Evolutionary conservation across 148 eudicot species (phyloP), one percentile per base, ranked within the genome.

Genomic region (Silene conica): DNA sequence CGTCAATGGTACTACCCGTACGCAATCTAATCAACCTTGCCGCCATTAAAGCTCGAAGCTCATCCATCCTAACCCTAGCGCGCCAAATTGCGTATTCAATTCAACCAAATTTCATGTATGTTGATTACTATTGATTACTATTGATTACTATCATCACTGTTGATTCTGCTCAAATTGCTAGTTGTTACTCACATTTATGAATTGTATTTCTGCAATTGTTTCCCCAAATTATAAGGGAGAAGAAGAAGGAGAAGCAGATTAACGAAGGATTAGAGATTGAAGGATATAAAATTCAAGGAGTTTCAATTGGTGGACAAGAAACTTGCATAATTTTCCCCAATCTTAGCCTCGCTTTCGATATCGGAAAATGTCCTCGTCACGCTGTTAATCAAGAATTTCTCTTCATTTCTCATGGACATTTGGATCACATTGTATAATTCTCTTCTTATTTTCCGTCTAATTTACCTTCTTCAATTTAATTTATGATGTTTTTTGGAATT

Each of bases 371-470:
- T 74, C 98, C 98, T 74, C 93, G 83, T 73, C 90, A 89, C 45
- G 98, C 98, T 54, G 67, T 94, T 68, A 74, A 89, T 22, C 97
- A 91, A 55, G 85, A 91, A 41, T 93, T 87, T 76, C 84, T 90
- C 78, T 90, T 93, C 79, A 89, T 93, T 74, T 93, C 98, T 19
- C 98, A 94, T 62, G 98, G 91, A 38, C 98, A 93, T 76, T 89
- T 94, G 98, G 98, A 93, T 50, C 98, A 93, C 81, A 93, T 93
- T 73, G 96, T 38, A 38, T 93, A 82, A 68, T 63, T 23, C 38
- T 26, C 68, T n/a, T 50, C 26, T 31, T 57, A 16, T 16, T n/a
- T 48, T 22, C 7, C 7, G 11, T 6, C 0, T 57, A 55, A 1
- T 23, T 2, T 38, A 7, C 43, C 43, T 38, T 38, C 9, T 38